phyloP scores from a whole-genome alignment of 176 grass and related monocot genomes.

The Hyparrhenia diplandra region DNA sequence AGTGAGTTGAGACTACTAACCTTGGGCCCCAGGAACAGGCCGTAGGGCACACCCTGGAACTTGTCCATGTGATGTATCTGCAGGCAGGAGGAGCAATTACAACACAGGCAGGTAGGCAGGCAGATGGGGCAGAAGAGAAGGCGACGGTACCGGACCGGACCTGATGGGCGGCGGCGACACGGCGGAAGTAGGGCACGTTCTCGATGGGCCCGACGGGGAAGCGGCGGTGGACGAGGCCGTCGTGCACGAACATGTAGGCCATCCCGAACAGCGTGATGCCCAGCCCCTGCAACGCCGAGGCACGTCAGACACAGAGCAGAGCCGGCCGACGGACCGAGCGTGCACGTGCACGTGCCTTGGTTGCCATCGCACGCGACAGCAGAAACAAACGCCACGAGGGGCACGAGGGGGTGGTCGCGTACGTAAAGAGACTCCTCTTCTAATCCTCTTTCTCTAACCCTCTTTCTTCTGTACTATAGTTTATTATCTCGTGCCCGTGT shows the following conservation, averaged over 20 bases:
- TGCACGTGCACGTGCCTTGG: background rate
- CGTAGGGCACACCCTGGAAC: constrained; percentile 85
- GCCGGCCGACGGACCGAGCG: background rate
- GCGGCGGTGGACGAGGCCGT: constrained; percentile 94
- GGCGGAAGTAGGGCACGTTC: constrained; percentile 94
- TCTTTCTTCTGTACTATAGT: background rate
- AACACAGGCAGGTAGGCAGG: background rate
- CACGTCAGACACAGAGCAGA: background rate
- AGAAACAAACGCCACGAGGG: background rate
- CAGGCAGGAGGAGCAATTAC: background rate
- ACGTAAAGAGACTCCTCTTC: background rate
- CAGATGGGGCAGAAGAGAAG: too few species aligned
- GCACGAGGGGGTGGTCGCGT: background rate
- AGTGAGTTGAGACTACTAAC: constrained; percentile 3
- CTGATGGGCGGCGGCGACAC: constrained; percentile 88
- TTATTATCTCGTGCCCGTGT: background rate
- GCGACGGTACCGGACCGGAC: constrained; percentile 9
- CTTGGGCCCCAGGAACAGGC: constrained; percentile 92
- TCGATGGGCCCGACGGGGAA: constrained; percentile 90
- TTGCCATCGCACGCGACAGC: constrained; percentile 1
- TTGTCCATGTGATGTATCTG: constrained; percentile 98
- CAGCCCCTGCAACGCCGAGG: constrained; percentile 50
- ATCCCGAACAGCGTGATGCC: constrained; percentile 96
- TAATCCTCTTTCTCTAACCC: too few species aligned
- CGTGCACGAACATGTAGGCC: constrained; percentile 99